Evolutionary conservation across 2,329 filamentous ascomycete genomes (phyloP), one percentile per base, ranked within the genome.

Genomic region (Alternaria metachromatica): DNA sequence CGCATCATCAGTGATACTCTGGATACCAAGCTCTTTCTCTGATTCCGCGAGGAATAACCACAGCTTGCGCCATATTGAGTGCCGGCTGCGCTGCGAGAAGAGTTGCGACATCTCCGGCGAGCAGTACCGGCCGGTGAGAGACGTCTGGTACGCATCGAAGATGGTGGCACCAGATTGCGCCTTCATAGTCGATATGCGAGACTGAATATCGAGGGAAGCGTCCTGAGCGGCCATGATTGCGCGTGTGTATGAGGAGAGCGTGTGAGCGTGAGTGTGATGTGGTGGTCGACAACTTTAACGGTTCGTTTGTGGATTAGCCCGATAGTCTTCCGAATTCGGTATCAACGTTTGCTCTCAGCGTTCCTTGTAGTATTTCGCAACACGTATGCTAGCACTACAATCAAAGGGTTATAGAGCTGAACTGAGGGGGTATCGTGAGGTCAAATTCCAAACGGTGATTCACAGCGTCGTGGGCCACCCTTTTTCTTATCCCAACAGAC

Each of bases 11-110:
- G 87, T 89, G 76, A 97, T 94, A 4, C 49, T 68, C 9, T 87
- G 83, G 50, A 97, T 87, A 3, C 93, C 93, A 3, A 97, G 87
- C 80, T 94, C 91, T 79, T 89, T 90, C 84, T 97, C 91, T 10
- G 87, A 85, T 84, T 97, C 90, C 23, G 94, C 94, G 11, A 97
- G 90, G 82, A 87, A 89, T 48, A 95, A 84, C 94, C 94, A 97
- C 18, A 97, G 88, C 78, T 92, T 87, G 68, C 94, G 89, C 93
- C 93, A 96, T 59, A 89, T 93, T 45, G 88, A 90, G 79, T 90
- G 89, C 28, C 93, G 87, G 58, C 88, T 90, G 46, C 93, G 88
- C 63, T 90, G 88, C 71, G 89, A 90, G 85, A 97, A 97, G 65
- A 97, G 88, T 68, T 87, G 86, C 73, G 90, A 79, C 79, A 81